These are phyloP conservation scores for Moniliella sp. DNA, from an alignment of 1,284 basidiomycete species.

Conservation along the genomic window DNA sequence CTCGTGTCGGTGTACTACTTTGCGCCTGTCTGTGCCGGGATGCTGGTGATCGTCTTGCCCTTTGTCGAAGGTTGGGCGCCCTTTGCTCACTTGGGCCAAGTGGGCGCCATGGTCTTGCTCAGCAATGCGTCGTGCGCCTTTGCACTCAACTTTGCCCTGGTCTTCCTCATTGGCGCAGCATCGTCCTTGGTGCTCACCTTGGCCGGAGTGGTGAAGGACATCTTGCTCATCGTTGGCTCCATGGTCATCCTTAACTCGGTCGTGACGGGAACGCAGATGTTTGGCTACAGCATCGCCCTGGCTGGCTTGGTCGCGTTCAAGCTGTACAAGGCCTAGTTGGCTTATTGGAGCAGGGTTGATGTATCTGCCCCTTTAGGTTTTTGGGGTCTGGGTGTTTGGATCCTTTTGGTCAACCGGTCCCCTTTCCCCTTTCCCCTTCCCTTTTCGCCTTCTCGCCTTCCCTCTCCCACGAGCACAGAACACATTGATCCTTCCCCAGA, in stretches of 20 bases:
- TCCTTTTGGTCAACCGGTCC: too few relatives aligned
- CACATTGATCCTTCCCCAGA: too few relatives aligned
- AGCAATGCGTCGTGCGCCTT: slow-evolving; percentile 74
- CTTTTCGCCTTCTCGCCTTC: too few relatives aligned
- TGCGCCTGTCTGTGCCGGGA: slow-evolving; percentile 52
- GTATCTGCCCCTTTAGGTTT: too few relatives aligned
- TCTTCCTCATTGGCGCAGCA: slow-evolving; percentile 73
- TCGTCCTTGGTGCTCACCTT: slow-evolving; percentile 73
- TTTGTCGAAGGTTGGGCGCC: slow-evolving; percentile 75
- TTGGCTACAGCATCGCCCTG: slow-evolving; percentile 70
- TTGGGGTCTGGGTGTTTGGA: too few relatives aligned
- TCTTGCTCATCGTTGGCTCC: slow-evolving; percentile 70
- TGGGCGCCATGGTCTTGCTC: slow-evolving; percentile 58
- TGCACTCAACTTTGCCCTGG: slow-evolving; percentile 71
- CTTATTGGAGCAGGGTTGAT: too few relatives aligned
- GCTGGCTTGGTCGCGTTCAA: slow-evolving; percentile 59
- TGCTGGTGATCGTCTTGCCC: slow-evolving; percentile 63
- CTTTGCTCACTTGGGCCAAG: slow-evolving; percentile 50
- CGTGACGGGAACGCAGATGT: slow-evolving; percentile 62
- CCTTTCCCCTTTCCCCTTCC: too few relatives aligned
- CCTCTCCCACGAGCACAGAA: too few relatives aligned
- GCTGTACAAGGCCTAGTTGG: slow-evolving; percentile 51
- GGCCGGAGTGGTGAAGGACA: slow-evolving; percentile 82
- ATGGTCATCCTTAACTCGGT: slow-evolving; percentile 59
- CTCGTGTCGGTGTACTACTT: slow-evolving; percentile 77